Evolutionary conservation across 768 basidiomycete species (phyloP).

Genomic region (Leccinum fibrillosum): DNA sequence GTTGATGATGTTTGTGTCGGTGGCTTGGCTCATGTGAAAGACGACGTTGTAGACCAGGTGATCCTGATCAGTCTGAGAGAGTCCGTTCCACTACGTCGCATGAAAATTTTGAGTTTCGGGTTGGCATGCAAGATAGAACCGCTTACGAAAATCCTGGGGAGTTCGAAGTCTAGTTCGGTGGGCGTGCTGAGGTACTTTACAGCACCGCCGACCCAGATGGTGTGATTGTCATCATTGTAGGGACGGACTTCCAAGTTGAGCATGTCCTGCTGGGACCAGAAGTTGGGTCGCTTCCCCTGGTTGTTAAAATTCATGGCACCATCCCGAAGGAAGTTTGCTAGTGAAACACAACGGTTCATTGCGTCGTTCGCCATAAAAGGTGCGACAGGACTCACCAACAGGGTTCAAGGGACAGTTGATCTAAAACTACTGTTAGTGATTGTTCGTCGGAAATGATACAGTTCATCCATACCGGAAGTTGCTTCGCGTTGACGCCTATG

Average conservation of each 20-base stretch:
- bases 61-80: too few species aligned
- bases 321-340: conserved; percentile 40
- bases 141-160: conserved; percentile 33
- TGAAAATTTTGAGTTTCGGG: background rate
- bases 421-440: conserved; percentile 7
- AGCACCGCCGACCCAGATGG: conserved; percentile 40
- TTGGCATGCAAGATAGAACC: background rate
- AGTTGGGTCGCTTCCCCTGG: conserved; percentile 40
- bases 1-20: conserved; percentile 24
- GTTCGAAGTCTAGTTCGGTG: conserved; percentile 39
- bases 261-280: conserved; percentile 34
- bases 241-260: conserved; percentile 32
- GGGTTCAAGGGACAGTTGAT: conserved; percentile 38
- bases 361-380: too few species aligned
- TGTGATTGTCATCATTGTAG: conserved; percentile 39
- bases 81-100: conserved; percentile 26
- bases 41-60: too few species aligned
- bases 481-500: conserved; percentile 37
- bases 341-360: background rate
- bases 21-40: too few species aligned
- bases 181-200: conserved; percentile 35
- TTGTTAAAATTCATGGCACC: conserved; percentile 36
- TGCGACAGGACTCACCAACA: conserved; percentile 27
- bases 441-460: background rate
- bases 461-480: conserved; percentile 30